Evolutionary conservation across 805 yeast species (phyloP).

Genomic region (Suhomyces xylopsoci): DNA sequence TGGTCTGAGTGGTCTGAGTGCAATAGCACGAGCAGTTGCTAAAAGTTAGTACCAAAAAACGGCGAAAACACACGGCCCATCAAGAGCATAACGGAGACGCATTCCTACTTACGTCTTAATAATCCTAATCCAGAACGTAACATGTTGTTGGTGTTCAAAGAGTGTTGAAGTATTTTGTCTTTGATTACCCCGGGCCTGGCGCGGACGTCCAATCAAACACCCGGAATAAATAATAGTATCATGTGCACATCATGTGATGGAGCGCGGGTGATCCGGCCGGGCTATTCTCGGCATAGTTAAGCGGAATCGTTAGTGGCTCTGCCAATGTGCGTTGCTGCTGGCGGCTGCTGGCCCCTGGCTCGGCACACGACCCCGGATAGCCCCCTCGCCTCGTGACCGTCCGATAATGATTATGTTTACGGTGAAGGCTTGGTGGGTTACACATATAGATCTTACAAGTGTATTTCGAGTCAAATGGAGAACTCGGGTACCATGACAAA

Average conservation of each 20-base stretch:
- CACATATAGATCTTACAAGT: background rate
- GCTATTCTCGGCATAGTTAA: background rate
- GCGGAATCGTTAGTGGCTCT: background rate
- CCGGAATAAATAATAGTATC: constrained; percentile 7
- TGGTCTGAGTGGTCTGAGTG: constrained; percentile 1
- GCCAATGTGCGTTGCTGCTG: background rate
- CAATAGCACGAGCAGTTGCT: constrained; percentile 2
- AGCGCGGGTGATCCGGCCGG: background rate
- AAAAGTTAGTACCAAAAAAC: background rate
- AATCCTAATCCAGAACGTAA: constrained; percentile 34
- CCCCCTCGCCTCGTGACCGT: constrained; percentile 1
- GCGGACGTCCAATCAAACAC: constrained; percentile 9
- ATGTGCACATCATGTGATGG: constrained; percentile 1
- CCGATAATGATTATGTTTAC: background rate
- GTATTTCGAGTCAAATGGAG: background rate
- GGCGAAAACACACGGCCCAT: background rate
- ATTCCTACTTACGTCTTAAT: constrained; percentile 21
- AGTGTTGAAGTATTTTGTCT: background rate
- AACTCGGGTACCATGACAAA: background rate
- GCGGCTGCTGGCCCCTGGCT: background rate
- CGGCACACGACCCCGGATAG: background rate
- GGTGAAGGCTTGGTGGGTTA: background rate
- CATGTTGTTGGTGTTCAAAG: constrained; percentile 16
- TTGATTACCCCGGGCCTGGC: constrained; percentile 6
- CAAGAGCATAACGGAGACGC: background rate